phyloP scores from a whole-genome alignment of 495 filamentous ascomycete species.

The Pyronema domesticum region DNA sequence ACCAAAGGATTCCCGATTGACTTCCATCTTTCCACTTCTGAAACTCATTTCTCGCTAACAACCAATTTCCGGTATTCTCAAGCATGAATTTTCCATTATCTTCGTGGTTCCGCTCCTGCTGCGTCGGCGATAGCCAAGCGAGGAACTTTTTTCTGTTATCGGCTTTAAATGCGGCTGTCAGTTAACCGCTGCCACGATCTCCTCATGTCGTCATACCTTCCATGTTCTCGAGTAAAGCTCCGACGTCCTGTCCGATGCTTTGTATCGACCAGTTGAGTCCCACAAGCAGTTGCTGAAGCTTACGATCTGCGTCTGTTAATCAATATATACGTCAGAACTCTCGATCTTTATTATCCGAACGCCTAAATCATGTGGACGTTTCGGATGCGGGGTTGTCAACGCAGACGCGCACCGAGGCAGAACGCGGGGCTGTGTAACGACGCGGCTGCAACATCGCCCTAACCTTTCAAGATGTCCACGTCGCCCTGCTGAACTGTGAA shows the following conservation, averaged over 20 bases:
- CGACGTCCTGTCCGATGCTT: background rate
- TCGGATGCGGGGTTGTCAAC: background rate
- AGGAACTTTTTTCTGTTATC: conserved; percentile 6
- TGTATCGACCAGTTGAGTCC: background rate
- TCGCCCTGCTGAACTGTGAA: background rate
- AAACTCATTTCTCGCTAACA: background rate
- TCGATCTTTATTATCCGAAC: no score
- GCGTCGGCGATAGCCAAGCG: conserved; percentile 5
- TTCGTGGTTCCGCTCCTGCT: background rate
- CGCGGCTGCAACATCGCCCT: background rate
- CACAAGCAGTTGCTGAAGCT: background rate
- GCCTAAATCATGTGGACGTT: no score
- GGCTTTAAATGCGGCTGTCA: background rate
- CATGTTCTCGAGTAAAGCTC: background rate
- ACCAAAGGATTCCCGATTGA: background rate
- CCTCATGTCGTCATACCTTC: background rate
- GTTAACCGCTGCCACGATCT: background rate
- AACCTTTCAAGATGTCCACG: background rate
- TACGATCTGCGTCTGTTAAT: background rate
- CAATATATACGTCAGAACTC: background rate
- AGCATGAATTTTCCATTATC: background rate
- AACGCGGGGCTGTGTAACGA: background rate
- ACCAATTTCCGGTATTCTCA: background rate
- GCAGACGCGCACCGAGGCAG: no score
- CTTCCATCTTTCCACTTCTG: background rate